Evolutionary conservation across 805 yeast species (phyloP), one percentile per base, ranked within the genome.

Genomic region (Yamadazyma takamatsuzukensis): DNA sequence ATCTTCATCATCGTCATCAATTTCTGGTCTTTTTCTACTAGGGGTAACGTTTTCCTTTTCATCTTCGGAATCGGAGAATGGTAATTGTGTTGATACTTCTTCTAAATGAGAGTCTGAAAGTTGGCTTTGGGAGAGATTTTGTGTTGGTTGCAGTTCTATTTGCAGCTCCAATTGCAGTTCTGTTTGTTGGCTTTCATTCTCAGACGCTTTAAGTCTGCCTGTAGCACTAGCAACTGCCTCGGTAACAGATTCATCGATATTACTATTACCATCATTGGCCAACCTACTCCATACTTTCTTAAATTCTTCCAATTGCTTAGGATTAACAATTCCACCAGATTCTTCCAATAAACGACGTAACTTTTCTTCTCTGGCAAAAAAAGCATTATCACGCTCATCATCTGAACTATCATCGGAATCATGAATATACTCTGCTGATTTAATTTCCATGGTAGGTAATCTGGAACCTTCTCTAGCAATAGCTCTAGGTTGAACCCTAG

Each of bases 371-470:
- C 74, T 66, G 26, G 56, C 77, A 48, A 73, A 81, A 48, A 81
- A 81, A 18, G 45, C 65, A 3, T 47, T 49, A 32, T 70, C 75
- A 25, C 64, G 62, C 29, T 77, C 85, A 10, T 66, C 76, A 45
- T 79, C 85, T 4, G 74, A 65, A 8, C 71, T 79, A 45, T 79
- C 84, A 48, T 80, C 87, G 2, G 84, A 77, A 32, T 72, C 80
- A 31, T 62, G 62, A 28, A 81, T 71, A 42, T 56, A 72, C 34
- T 72, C 78, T 4, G 79, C 57, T 1, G 87, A 80, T 27, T 70
- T 64, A 31, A 56, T 47, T 5, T 46, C 41, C 6, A 56, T 36
- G 5, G n/a, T 15, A 5, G 26, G 18, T 4, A 13, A 13, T 14
- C 28, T 17, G 6, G 19, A 8, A 5, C 24, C 25, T 3, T 12